Evolutionary conservation across 1,284 basidiomycete species (phyloP).

Genomic region (Pyrrhoderma noxium): DNA sequence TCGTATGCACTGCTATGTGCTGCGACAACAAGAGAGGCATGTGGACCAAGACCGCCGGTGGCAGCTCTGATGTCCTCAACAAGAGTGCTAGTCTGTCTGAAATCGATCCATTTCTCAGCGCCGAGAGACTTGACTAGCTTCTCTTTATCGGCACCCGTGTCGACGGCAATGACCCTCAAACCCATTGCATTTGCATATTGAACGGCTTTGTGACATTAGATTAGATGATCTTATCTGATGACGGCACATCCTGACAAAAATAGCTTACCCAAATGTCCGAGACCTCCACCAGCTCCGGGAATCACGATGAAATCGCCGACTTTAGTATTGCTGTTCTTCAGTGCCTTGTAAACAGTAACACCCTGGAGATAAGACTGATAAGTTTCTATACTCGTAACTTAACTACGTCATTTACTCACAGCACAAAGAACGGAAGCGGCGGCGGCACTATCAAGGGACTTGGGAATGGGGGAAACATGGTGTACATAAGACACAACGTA

Average conservation of each 20-base stretch:
- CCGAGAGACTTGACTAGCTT: slow-evolving; percentile 52
- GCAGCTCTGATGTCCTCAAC: slow-evolving; percentile 46
- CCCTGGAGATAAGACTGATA: slow-evolving; percentile 32
- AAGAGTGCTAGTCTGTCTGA: slow-evolving; percentile 45
- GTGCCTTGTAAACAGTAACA: slow-evolving; percentile 62
- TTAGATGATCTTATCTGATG: no score
- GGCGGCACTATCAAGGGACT: slow-evolving; percentile 45
- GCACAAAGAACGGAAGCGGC: slow-evolving; percentile 66
- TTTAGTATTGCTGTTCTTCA: slow-evolving; percentile 47
- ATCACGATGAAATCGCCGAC: slow-evolving; percentile 66
- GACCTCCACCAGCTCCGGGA: slow-evolving; percentile 57
- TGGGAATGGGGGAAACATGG: slow-evolving; percentile 63
- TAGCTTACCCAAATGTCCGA: slow-evolving; percentile 48
- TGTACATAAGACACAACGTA: slow-evolving; percentile 47
- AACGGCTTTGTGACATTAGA: slow-evolving; percentile 31
- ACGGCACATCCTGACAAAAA: not conserved
- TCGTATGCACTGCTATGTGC: slow-evolving; percentile 48
- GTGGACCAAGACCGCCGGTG: slow-evolving; percentile 57
- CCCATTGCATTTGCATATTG: slow-evolving; percentile 64
- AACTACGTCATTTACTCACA: slow-evolving; percentile 27
- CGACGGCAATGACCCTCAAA: slow-evolving; percentile 62
- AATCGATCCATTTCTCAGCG: slow-evolving; percentile 68
- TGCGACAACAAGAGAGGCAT: slow-evolving; percentile 54
- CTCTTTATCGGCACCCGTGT: slow-evolving; percentile 61
- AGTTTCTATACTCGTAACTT: not conserved